Base-by-base conservation (phyloP, 129 eudicot species). In the Tanacetum coccineum region DNA sequence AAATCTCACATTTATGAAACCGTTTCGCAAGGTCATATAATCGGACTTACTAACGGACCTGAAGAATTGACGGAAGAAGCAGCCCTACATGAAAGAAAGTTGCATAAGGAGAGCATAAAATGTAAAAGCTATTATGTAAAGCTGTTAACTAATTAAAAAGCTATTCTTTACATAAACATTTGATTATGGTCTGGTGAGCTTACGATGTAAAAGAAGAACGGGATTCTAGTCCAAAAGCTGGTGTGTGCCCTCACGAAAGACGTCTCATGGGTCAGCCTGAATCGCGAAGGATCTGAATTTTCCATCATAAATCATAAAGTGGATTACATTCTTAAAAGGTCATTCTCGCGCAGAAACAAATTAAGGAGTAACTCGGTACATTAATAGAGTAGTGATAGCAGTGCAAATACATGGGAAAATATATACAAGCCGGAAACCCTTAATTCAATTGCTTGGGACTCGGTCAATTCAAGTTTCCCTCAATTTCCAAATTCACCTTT, bases 221-320 rank as follows among this genome's bases (percentile, higher is more conserved):
- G 98, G 58, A 75, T 67, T 75, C 82, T 64, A 21, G 98, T 86
- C 89, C 92, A 88, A 74, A 82, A 86, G 62, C 87, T 72, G 68
- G 91, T 80, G 73, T 88, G 96, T 12, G 87, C 84, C 59, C 87
- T 89, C 74, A 93, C 96, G 53, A 93, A 93, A 64, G 96, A 88
- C 45, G 98, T 93, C 83, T 93, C 91, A 4, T 86, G 95, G 13
- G 80, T 77, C 48, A 93, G 86, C 74, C 98, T 82, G 75, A 93
- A 88, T 72, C 98, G 81, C 25, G 95, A 71, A 64, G 95, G 91
- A 89, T 93, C 98, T 93, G 84, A 36, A 73, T 26, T 66, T 74
- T 50, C 14, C 45, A 75, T 48, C 12, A 28, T 11, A 10, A 15
- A 48, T 49, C 51, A 57, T 40, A 18, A 67, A 18, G 22, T 54